phyloP scores from a whole-genome alignment of 2,329 filamentous ascomycete species.

The Colletotrichum cordylinicola region DNA sequence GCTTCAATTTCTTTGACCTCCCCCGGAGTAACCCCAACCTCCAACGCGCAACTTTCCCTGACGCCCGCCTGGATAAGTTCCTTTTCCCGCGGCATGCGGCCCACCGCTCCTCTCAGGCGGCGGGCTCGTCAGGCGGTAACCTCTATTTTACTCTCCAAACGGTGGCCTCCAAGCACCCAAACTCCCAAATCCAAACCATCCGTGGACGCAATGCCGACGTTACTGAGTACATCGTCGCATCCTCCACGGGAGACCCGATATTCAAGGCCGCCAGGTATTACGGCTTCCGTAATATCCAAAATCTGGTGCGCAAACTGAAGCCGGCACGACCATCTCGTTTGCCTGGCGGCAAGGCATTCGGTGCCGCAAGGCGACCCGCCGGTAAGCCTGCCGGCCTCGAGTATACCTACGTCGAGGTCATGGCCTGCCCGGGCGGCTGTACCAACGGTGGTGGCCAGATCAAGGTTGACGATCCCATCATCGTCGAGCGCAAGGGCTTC shows the following conservation, averaged over 20 bases:
- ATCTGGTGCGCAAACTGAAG: conserved; percentile 90
- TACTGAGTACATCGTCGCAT: conserved; percentile 78
- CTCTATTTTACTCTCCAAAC: conserved; percentile 83
- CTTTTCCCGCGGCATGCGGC: conserved; percentile 66
- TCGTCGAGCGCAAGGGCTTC: conserved; percentile 54
- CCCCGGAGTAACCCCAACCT: conserved; percentile 60
- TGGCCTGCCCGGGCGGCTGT: conserved; percentile 98
- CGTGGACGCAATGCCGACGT: conserved; percentile 91
- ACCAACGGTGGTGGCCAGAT: conserved; percentile 98
- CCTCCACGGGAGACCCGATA: conserved; percentile 60
- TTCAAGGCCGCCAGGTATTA: conserved; percentile 92
- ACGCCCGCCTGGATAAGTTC: conserved; percentile 72
- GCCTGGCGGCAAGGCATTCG: conserved; percentile 73
- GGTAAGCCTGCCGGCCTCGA: conserved; percentile 63
- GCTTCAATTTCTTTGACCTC: conserved; percentile 76
- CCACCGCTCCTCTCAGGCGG: conserved; percentile 54
- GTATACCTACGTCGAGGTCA: conserved; percentile 95
- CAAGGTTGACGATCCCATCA: conserved; percentile 80
- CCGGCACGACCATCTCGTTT: conserved; percentile 79
- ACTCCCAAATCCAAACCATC: conserved; percentile 72
- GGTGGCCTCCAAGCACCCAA: conserved; percentile 73
- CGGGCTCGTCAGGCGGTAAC: conserved; percentile 88
- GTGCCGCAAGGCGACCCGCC: conserved; percentile 57
- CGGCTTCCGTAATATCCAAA: conserved; percentile 98
- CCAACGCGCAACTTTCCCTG: conserved; percentile 70